A percentile compares a stretch with the other conserved stretches of the same genome.
Evolutionary conservation across 108 stramenopile species (phyloP).

Genomic region (Stephanodiscus minutulus): DNA sequence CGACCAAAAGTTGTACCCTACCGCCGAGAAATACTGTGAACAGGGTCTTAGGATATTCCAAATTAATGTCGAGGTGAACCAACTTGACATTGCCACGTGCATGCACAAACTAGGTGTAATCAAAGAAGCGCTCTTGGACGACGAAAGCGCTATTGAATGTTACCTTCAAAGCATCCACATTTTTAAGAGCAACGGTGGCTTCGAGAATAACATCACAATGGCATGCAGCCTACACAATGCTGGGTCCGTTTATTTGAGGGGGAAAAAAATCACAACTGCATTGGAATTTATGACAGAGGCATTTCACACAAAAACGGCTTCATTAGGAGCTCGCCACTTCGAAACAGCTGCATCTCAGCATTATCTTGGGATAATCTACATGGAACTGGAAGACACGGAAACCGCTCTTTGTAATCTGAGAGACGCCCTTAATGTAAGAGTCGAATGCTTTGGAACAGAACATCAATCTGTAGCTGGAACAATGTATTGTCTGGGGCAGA

Average conservation of each 20-base stretch:
- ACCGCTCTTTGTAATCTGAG: constrained; percentile 39
- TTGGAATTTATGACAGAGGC: constrained; percentile 40
- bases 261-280: constrained; percentile 20
- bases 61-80: not conserved
- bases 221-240: constrained; percentile 38
- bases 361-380: constrained; percentile 41
- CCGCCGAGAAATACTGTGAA: constrained; percentile 46
- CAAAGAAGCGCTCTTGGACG: constrained; percentile 26
- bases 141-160: constrained; percentile 25
- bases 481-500: constrained; percentile 35
- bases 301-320: constrained; percentile 23
- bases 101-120: constrained; percentile 44
- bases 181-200: constrained; percentile 24
- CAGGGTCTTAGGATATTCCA: constrained; percentile 50
- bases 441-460: constrained; percentile 42
- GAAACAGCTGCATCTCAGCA: constrained; percentile 50
- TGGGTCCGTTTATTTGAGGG: constrained; percentile 20
- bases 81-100: constrained; percentile 38
- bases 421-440: constrained; percentile 41
- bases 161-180: constrained; percentile 36
- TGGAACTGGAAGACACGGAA: constrained; percentile 36
- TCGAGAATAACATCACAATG: constrained; percentile 12
- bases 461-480: constrained; percentile 36
- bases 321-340: constrained; percentile 21
- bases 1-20: constrained; percentile 12